Conservation (phyloP, 1,139 yeast genomes). For the Eremothecium cymbalariae region DNA sequence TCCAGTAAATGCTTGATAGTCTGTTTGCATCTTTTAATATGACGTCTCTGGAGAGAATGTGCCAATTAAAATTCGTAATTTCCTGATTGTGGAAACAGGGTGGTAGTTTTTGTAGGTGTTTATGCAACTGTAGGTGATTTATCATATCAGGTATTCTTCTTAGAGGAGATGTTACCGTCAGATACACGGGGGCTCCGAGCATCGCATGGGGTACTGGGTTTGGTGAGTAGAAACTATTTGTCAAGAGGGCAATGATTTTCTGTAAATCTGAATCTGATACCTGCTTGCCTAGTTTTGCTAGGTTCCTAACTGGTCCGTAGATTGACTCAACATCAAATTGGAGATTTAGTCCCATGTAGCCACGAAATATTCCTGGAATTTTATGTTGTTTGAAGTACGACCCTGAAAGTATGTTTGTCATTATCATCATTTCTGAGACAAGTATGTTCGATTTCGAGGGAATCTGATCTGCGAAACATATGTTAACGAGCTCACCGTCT, state of each 20-base stretch:
- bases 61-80: slow-evolving; percentile 26
- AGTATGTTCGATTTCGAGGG: slow-evolving; percentile 42
- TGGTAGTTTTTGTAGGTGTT: slow-evolving; percentile 28
- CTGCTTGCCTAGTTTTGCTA: slow-evolving; percentile 18
- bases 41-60: slow-evolving; percentile 33
- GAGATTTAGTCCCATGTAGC: slow-evolving; percentile 37
- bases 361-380: slow-evolving; percentile 53
- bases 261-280: slow-evolving; percentile 33
- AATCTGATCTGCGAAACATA: slow-evolving; percentile 22
- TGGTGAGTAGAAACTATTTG: slow-evolving; percentile 38
- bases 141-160: slow-evolving; percentile 78
- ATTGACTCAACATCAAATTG: slow-evolving; percentile 24
- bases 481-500: slow-evolving; percentile 11
- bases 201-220: slow-evolving; percentile 47
- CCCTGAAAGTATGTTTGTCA: slow-evolving; percentile 62
- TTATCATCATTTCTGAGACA: slow-evolving; percentile 78
- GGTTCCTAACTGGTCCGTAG: slow-evolving; percentile 25
- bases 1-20: slow-evolving; percentile 36
- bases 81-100: slow-evolving; percentile 22
- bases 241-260: slow-evolving; percentile 34
- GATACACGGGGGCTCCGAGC: slow-evolving; percentile 55
- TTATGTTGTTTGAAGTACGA: slow-evolving; percentile 38
- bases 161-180: slow-evolving; percentile 83
- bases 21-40: slow-evolving; percentile 30
- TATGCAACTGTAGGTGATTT: slow-evolving; percentile 65